Base-by-base conservation (phyloP, 2,329 filamentous ascomycete genomes). In the Ascochyta rabiei region DNA sequence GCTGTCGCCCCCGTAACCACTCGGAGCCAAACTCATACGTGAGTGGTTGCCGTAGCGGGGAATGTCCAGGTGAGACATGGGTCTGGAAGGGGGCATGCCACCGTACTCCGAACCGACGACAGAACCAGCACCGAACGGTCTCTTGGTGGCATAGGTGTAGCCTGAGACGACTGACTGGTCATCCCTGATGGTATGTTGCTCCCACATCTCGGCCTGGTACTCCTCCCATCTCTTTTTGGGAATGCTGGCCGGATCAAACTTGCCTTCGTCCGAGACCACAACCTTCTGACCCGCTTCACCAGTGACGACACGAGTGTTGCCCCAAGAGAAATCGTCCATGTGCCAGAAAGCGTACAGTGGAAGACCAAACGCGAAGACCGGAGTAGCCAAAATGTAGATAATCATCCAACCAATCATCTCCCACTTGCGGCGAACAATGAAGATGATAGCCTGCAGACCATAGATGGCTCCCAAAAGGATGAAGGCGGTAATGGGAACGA, bases 361-460 rank as follows among this genome's bases (percentile, higher is more conserved):
- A 39, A 99, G 83, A 54, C 85, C 92, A 60, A 96, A 91, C 38
- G 90, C 88, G 82, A 96, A 99, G 61, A 99, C 85, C 0, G 93
- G 93, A 58, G 96, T 89, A 49, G 95, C 93, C 26, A 95, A 60
- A 56, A 99, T 85, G 76, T 99, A 99, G 60, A 99, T 86, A 64
- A 99, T 82, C 92, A 99, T 97, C 95, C 95, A 99, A 31, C 93
- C 95, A 65, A 99, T 89, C 93, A 98, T 98, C 75, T 99, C 93
- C 95, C 95, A 99, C 80, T 97, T 97, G 69, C 93, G 89, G 54
- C 91, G 89, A 52, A 97, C 72, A 68, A 98, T 96, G 81, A 99
- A 99, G 75, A 99, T 97, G 71, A 98, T 88, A 38, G 90, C 93
- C 71, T 99, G 95, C 13, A 99, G 80, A 86, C 95, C 95, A 75